Conservation (phyloP, 2,329 filamentous ascomycete genomes). For the Colletotrichum spinosum region DNA sequence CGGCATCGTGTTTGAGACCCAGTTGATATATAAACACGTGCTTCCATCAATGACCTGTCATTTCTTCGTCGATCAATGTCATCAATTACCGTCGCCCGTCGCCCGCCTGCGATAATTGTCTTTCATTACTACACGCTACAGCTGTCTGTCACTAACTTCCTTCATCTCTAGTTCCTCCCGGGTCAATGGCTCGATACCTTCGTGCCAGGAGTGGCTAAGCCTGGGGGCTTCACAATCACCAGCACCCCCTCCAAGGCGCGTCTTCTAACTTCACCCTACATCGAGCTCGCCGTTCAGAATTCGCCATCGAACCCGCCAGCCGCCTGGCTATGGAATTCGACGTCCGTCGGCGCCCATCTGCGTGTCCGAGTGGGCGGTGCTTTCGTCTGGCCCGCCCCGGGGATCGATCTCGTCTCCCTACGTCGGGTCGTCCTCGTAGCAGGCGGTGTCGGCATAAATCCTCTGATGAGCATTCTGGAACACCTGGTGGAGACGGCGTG, state of each 20-base stretch:
- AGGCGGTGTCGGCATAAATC: conserved; percentile 87
- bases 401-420: conserved; percentile 56
- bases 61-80: too few relatives aligned
- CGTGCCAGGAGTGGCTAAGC: conserved; percentile 74
- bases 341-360: conserved; percentile 63
- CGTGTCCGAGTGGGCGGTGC: conserved; percentile 81
- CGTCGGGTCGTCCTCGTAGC: conserved; percentile 79
- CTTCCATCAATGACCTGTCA: too few relatives aligned
- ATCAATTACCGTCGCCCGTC: too few relatives aligned
- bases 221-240: conserved; percentile 90
- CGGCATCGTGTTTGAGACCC: too few relatives aligned
- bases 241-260: conserved; percentile 73
- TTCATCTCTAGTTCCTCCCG: conserved; percentile 71
- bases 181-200: conserved; percentile 92
- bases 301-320: conserved; percentile 79
- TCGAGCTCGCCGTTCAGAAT: conserved; percentile 84
- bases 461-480: conserved; percentile 79
- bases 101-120: too few relatives aligned
- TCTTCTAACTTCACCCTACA: conserved; percentile 54
- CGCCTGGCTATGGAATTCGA: conserved; percentile 77
- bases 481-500: conserved; percentile 60
- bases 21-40: too few relatives aligned
- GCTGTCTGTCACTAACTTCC: too few relatives aligned
- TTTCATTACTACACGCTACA: too few relatives aligned
- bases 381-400: conserved; percentile 77